phyloP scores from a whole-genome alignment of 164 flowering plant genomes.

The Umbellularia californica region DNA sequence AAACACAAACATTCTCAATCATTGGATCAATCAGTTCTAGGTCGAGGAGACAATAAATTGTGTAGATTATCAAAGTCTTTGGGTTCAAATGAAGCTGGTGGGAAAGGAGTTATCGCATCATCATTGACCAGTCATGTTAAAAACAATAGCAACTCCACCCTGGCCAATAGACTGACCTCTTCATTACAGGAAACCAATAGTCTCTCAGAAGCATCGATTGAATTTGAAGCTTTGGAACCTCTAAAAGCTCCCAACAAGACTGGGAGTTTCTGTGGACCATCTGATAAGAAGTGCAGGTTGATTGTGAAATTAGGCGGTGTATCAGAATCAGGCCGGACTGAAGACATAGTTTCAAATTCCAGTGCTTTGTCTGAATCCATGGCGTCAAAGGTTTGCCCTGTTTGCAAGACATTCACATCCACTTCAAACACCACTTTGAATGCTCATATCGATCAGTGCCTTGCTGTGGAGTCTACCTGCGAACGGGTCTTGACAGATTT shows the following conservation, averaged over 20 bases:
- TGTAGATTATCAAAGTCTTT: not conserved
- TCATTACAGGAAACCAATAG: not conserved
- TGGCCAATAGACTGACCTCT: not conserved
- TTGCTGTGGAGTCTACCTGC: slow-evolving; percentile 50
- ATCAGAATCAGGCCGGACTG: slow-evolving; percentile 37
- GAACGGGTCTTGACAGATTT: slow-evolving; percentile 32
- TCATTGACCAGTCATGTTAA: not conserved
- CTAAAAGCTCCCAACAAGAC: not conserved
- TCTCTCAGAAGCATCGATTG: not conserved
- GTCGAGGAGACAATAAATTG: not conserved
- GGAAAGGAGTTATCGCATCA: not conserved
- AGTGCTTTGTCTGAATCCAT: slow-evolving; percentile 37
- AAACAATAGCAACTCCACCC: not conserved
- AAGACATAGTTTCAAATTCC: slow-evolving; percentile 37
- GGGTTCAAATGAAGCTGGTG: slow-evolving; percentile 2
- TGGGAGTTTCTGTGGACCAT: not conserved
- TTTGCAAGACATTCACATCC: slow-evolving; percentile 77
- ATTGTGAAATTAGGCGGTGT: slow-evolving; percentile 13
- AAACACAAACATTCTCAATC: not conserved
- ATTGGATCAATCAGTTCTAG: not conserved
- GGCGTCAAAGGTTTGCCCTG: slow-evolving; percentile 87
- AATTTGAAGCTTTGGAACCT: not conserved
- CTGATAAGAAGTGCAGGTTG: slow-evolving; percentile 13
- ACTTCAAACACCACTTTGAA: slow-evolving; percentile 87
- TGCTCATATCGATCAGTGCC: slow-evolving; percentile 93